These are phyloP conservation scores for Neurospora sp. DNA, from an alignment of 495 filamentous ascomycete species.

Conservation along the genomic window DNA sequence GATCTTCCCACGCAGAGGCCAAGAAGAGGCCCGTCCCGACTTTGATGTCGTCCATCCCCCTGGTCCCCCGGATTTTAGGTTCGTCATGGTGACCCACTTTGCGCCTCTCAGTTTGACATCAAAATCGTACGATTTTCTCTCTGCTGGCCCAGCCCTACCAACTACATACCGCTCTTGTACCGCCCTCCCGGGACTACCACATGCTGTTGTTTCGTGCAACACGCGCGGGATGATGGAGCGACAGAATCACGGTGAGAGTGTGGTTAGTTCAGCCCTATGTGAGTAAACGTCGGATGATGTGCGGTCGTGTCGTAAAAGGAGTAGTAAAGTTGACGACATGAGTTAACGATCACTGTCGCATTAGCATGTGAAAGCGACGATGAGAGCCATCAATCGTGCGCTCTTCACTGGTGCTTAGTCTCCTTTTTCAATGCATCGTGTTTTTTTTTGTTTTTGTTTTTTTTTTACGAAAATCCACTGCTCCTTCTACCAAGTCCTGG, in stretches of 20 bases:
- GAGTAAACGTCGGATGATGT: not conserved
- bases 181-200: not conserved
- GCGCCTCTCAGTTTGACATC: conserved; percentile 13
- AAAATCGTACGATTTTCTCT: conserved; percentile 25
- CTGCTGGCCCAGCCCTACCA: not conserved
- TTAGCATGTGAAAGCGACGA: too few relatives aligned
- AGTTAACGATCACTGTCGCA: too few relatives aligned
- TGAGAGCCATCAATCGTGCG: too few relatives aligned
- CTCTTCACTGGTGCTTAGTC: too few relatives aligned
- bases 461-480: too few relatives aligned
- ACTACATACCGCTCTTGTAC: not conserved
- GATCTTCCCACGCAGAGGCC: not conserved
- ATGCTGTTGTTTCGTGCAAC: not conserved
- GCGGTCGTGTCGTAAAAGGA: not conserved
- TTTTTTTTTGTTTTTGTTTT: too few relatives aligned
- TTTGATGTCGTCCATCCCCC: not conserved
- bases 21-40: not conserved
- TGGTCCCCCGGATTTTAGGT: not conserved
- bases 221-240: not conserved
- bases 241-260: not conserved
- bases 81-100: conserved; percentile 4
- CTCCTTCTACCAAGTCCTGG: too few relatives aligned
- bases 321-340: too few relatives aligned
- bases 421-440: too few relatives aligned
- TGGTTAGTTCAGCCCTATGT: not conserved